phyloP scores from a whole-genome alignment of 805 yeast genomes.

The Suhomyces faveliae region DNA sequence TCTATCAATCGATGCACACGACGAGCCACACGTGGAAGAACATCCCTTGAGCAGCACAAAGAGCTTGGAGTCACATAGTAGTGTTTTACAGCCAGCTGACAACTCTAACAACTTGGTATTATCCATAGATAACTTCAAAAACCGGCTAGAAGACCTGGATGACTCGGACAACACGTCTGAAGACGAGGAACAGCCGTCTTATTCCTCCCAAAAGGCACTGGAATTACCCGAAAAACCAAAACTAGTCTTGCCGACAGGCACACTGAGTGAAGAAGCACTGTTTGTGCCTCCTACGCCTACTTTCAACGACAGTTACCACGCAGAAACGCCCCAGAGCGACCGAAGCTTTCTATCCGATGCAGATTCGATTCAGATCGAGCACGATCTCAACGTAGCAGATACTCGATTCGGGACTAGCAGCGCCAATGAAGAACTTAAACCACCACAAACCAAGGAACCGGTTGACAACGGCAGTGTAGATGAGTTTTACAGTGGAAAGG shows the following conservation, averaged over 20 bases:
- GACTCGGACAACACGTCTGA: constrained; percentile 11
- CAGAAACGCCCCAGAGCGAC: constrained; percentile 38
- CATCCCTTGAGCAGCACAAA: neutral
- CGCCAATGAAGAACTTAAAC: neutral
- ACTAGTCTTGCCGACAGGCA: neutral
- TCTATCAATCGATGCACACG: neutral
- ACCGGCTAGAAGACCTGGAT: constrained; percentile 1
- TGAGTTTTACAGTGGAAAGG: neutral
- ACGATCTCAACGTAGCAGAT: constrained; percentile 25
- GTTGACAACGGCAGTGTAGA: neutral
- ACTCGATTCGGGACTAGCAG: neutral
- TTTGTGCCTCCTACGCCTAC: constrained; percentile 32
- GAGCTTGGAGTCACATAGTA: neutral
- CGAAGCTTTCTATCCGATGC: constrained; percentile 38
- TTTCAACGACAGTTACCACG: constrained; percentile 14
- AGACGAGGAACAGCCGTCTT: neutral
- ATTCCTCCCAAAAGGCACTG: neutral
- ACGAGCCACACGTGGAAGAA: neutral
- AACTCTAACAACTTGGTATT: constrained; percentile 25
- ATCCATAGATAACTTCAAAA: constrained; percentile 30
- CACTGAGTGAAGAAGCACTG: neutral
- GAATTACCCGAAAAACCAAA: no score
- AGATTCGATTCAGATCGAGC: constrained; percentile 42
- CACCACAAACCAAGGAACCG: neutral
- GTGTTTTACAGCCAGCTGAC: neutral